Conservation (phyloP, 257 asterid species). For the Nicotiana otophora region DNA sequence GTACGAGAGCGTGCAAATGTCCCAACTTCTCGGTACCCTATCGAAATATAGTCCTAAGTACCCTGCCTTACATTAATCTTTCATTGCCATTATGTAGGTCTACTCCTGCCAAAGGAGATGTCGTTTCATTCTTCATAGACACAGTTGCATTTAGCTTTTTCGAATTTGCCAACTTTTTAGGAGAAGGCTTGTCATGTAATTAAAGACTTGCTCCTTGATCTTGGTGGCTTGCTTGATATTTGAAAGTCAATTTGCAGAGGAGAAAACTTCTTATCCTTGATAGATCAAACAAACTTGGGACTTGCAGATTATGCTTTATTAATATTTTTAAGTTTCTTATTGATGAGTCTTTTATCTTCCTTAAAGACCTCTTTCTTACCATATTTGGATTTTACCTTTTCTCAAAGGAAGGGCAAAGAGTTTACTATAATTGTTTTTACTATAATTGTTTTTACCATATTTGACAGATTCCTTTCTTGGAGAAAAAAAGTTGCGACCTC, state of each 20-base stretch:
- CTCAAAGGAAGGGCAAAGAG: background rate
- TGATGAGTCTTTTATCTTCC: constrained; percentile 11
- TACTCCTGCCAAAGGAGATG: too few relatives aligned
- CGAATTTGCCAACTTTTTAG: constrained; percentile 26
- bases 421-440: constrained; percentile 33
- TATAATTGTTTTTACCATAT: constrained; percentile 14
- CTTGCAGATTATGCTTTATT: too few relatives aligned
- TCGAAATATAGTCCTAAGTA: constrained; percentile 62
- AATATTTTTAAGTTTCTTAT: constrained; percentile 3
- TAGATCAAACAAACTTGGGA: too few relatives aligned
- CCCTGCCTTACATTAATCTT: constrained; percentile 28
- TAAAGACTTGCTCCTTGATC: constrained; percentile 36
- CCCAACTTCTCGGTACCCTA: too few relatives aligned
- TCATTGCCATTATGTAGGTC: constrained; percentile 19
- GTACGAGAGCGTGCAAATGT: too few relatives aligned
- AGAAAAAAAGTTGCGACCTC: too few relatives aligned
- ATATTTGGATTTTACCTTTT: too few relatives aligned
- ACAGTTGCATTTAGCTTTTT: constrained; percentile 22
- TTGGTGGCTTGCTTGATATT: background rate
- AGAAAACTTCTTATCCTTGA: too few relatives aligned
- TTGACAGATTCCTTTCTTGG: too few relatives aligned
- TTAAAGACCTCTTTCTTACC: constrained; percentile 5
- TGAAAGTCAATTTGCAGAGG: too few relatives aligned
- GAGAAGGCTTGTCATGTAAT: constrained; percentile 50
- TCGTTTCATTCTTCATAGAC: too few relatives aligned